Conservation (phyloP, 2,329 filamentous ascomycete genomes). For the Penicillium sp. region DNA sequence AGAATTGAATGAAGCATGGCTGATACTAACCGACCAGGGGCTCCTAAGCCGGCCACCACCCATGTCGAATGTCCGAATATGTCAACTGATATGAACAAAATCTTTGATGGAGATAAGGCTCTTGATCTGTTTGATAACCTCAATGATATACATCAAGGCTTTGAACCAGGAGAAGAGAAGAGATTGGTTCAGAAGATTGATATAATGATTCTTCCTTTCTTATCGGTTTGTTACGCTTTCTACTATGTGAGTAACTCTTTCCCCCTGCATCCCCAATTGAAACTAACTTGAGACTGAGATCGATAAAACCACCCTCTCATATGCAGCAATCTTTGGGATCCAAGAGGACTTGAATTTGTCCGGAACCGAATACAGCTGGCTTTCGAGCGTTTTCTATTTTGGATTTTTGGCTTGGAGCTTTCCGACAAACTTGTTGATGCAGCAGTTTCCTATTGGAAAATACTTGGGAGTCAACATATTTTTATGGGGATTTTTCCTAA, state of each 20-base stretch:
- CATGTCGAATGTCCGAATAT: constrained; percentile 5
- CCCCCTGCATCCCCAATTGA: background rate
- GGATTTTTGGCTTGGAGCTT: constrained; percentile 37
- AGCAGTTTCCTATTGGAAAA: constrained; percentile 22
- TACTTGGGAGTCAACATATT: constrained; percentile 50
- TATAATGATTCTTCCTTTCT: constrained; percentile 54
- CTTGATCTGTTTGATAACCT: constrained; percentile 48
- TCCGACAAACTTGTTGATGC: constrained; percentile 16
- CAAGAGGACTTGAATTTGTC: constrained; percentile 47
- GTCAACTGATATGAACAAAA: constrained; percentile 17
- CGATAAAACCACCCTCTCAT: constrained; percentile 37
- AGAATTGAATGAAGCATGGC: background rate
- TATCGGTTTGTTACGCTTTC: constrained; percentile 53
- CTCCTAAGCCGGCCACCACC: background rate
- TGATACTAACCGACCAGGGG: background rate
- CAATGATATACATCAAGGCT: constrained; percentile 43
- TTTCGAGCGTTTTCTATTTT: constrained; percentile 46
- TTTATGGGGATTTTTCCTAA: constrained; percentile 41
- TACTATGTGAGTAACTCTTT: constrained; percentile 32
- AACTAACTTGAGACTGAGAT: background rate
- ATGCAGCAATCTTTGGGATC: constrained; percentile 54
- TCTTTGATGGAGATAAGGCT: constrained; percentile 47
- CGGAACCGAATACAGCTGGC: constrained; percentile 43
- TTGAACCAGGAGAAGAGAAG: constrained; percentile 47
- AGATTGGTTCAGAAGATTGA: constrained; percentile 55